phyloP scores from a whole-genome alignment of 1,284 basidiomycete genomes.

The Apiotrichum mycotoxinovorans region DNA sequence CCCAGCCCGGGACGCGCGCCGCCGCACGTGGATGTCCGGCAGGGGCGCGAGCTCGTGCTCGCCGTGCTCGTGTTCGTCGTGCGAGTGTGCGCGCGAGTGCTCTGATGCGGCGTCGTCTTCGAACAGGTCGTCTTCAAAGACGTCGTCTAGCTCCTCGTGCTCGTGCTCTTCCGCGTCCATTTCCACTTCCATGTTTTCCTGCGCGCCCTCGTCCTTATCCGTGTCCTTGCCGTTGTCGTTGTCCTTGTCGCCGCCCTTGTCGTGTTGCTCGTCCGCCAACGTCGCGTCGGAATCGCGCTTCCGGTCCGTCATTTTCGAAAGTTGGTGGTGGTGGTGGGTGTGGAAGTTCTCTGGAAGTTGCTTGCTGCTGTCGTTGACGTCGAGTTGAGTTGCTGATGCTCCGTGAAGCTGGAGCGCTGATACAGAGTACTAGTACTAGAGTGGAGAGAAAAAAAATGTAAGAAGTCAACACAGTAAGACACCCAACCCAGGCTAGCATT shows the following conservation, averaged over 20 bases:
- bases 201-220: background rate
- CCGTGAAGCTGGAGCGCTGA: too few species aligned
- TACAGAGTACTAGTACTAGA: too few species aligned
- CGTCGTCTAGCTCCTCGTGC: background rate
- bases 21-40: slow-evolving; percentile 4
- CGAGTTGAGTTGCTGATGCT: too few species aligned
- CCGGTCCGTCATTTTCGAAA: background rate
- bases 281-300: slow-evolving; percentile 2
- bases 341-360: too few species aligned
- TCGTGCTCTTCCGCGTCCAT: background rate
- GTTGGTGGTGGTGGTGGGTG: background rate
- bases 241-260: background rate
- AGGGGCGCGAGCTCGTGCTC: slow-evolving; percentile 6
- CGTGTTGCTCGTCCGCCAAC: background rate
- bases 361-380: background rate
- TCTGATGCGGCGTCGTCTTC: background rate
- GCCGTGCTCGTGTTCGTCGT: slow-evolving; percentile 4
- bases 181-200: background rate
- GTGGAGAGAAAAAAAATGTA: too few species aligned
- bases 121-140: slow-evolving; percentile 1
- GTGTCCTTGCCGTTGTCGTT: background rate
- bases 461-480: too few species aligned
- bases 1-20: background rate
- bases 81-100: background rate
- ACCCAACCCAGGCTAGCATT: too few species aligned